Conservation (phyloP, 2,329 filamentous ascomycete genomes). For the Simplicillium sp. region DNA sequence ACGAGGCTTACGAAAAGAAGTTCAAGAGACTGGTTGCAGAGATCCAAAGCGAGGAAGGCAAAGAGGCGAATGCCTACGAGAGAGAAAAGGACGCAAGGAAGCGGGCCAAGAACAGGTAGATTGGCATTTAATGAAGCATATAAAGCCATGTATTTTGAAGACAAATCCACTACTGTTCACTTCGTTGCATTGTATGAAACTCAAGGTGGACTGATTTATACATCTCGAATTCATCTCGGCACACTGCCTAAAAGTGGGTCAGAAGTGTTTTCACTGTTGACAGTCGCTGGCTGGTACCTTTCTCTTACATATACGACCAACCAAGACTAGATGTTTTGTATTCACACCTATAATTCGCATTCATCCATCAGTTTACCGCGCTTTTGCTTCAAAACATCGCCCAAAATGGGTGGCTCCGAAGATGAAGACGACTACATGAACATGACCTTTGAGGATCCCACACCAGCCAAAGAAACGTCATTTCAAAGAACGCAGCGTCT, state of each 20-base stretch:
- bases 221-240: too few relatives aligned
- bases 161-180: too few relatives aligned
- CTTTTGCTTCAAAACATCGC: too few relatives aligned
- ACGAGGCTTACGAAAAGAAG: constrained; percentile 93
- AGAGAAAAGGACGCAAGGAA: constrained; percentile 72
- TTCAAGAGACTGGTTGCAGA: constrained; percentile 85
- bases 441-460: constrained; percentile 72
- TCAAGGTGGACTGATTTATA: too few relatives aligned
- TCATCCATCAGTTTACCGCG: too few relatives aligned
- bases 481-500: constrained; percentile 43
- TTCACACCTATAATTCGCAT: too few relatives aligned
- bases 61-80: constrained; percentile 81
- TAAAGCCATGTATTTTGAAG: not conserved
- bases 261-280: too few relatives aligned
- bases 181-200: too few relatives aligned
- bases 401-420: constrained; percentile 25
- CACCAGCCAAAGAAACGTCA: constrained; percentile 43
- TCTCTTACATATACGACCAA: too few relatives aligned
- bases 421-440: constrained; percentile 96
- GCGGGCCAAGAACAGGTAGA: constrained; percentile 41
- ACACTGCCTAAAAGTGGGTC: too few relatives aligned
- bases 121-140: not conserved
- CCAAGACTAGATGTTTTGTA: too few relatives aligned
- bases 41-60: constrained; percentile 90
- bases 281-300: too few relatives aligned